A percentile compares a stretch with the other conserved stretches of the same genome.
phyloP scores from a whole-genome alignment of 345 rosid genomes.

The Limnanthes douglasii region DNA sequence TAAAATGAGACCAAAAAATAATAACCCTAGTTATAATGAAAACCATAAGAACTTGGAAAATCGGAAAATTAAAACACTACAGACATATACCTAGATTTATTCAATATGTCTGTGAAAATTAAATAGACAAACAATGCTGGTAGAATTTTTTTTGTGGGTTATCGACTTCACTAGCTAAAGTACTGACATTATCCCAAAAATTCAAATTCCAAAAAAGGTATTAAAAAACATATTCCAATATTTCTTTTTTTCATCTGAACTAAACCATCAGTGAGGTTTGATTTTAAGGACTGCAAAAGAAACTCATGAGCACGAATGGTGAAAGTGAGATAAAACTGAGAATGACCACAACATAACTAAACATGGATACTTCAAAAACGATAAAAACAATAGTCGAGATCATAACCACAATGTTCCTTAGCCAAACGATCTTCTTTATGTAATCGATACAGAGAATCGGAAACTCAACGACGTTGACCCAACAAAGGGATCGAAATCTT shows the following conservation, averaged over 20 bases:
- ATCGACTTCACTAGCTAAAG: constrained; percentile 54
- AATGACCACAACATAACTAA: constrained; percentile 28
- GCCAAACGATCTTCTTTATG: too few species aligned
- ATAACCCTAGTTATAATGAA: too few species aligned
- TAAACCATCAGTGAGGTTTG: constrained; percentile 37
- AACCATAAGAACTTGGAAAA: too few species aligned
- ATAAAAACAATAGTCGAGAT: constrained; percentile 19
- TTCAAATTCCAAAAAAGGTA: constrained; percentile 64
- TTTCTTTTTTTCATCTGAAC: constrained; percentile 30
- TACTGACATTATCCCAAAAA: constrained; percentile 53
- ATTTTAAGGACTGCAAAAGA: constrained; percentile 36
- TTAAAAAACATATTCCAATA: constrained; percentile 58
- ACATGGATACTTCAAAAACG: constrained; percentile 40
- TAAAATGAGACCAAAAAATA: too few species aligned
- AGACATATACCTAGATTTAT: too few species aligned
- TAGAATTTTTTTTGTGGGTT: constrained; percentile 31
- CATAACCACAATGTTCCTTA: constrained; percentile 17
- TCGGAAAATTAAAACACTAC: too few species aligned
- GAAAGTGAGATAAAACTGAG: constrained; percentile 35
- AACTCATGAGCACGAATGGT: constrained; percentile 33
- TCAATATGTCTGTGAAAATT: too few species aligned
- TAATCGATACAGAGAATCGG: too few species aligned
- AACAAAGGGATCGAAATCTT: constrained; percentile 50
- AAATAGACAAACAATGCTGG: too few species aligned
- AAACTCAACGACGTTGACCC: too few species aligned